Evolutionary conservation across 192 early-diverging fungal genomes (phyloP).

Genomic region (Backusella parvicylindrica): DNA sequence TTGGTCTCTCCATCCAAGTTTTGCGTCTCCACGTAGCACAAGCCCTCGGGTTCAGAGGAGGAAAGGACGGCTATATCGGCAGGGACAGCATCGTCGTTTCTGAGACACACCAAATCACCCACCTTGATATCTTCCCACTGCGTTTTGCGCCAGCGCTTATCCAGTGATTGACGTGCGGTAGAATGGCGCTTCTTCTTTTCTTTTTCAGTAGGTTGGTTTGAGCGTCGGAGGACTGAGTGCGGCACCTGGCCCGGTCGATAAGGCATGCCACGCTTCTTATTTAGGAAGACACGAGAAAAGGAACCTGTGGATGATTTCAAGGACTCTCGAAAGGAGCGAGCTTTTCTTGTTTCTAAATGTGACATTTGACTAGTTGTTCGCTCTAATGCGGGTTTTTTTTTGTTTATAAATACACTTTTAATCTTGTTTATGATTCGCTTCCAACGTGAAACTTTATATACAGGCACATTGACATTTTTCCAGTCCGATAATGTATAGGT

Average conservation of each 20-base stretch:
- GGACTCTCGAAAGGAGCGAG: conserved; percentile 11
- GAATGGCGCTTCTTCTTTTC: conserved; percentile 27
- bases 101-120: conserved; percentile 59
- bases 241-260: conserved; percentile 42
- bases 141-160: conserved; percentile 39
- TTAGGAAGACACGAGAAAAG: conserved; percentile 21
- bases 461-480: conserved; percentile 58
- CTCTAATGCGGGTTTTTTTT: not conserved
- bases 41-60: conserved; percentile 59
- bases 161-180: not conserved
- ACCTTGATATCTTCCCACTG: conserved; percentile 57
- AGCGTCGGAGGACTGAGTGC: conserved; percentile 41
- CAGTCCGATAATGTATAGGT: conserved; percentile 53
- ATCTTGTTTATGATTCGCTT: not conserved
- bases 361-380: not conserved
- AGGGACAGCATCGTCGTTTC: conserved; percentile 59
- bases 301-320: conserved; percentile 15
- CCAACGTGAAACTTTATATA: conserved; percentile 25
- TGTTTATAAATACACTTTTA: not conserved
- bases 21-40: conserved; percentile 75
- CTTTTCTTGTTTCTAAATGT: not conserved
- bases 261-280: conserved; percentile 19
- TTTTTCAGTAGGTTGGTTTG: not conserved
- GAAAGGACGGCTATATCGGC: conserved; percentile 66
- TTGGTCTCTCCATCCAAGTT: conserved; percentile 85